Evolutionary conservation across 169 alveolate species (phyloP), one percentile per base, ranked within the genome.

Genomic region (Condylostoma magnum): DNA sequence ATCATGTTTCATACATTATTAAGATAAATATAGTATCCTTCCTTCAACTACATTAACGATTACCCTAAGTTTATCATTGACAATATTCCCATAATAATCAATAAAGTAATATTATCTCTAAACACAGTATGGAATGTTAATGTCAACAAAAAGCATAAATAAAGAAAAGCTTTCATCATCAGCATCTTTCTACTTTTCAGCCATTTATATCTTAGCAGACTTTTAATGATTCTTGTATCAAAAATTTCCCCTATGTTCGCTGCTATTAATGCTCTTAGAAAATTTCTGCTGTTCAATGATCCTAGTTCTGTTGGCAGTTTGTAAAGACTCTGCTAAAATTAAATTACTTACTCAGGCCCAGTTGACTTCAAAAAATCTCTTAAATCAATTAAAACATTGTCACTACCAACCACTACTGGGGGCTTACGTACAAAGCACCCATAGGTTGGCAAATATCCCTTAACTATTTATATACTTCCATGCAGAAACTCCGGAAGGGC

Each of bases 261-360:
- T 8, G 6, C 15, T 37, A 10, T 12, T 37, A 60, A 27, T 1
- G 71, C 10, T n/a, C 37, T 33, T 10, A 60, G 36, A 28, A 60
- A 60, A 2, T 60, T 41, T 37, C 36, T 60, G 58, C 57, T 36
- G 1, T 60, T 36, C 8, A 8, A n/a, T 37, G 71, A 60, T 18
- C 71, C 71, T 37, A 15, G 56, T n/a, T 60, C 71, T 18, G 43
- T n/a, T 31, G 36, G 56, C 43, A 60, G 71, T 60, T 33, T 41
- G 10, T 38, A 31, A n/a, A 41, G 22, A 34, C 71, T 60, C 2
- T 41, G 71, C 6, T 55, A 10, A 34, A 60, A 60, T 27, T 36
- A 52, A 28, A 60, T n/a, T 41, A 38, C 71, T 12, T n/a, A 8
- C 27, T 60, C 71, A n/a, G n/a, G n/a, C n/a, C n/a, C n/a, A n/a